phyloP scores from a whole-genome alignment of 1,139 yeast genomes.

The Hyphopichia burtonii region DNA sequence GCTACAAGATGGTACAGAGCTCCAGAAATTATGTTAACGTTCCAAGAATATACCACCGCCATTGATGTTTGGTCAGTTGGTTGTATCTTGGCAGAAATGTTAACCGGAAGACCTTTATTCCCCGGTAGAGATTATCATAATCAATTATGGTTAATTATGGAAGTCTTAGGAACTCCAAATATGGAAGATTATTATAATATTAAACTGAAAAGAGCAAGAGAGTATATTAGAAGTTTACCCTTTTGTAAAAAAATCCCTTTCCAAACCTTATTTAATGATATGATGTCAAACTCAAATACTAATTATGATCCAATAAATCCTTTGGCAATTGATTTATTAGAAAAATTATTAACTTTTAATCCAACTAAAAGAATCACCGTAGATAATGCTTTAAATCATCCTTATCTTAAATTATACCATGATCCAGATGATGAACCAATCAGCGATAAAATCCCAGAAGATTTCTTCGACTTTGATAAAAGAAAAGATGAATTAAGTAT shows the following conservation, averaged over 20 bases:
- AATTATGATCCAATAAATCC: constrained; percentile 47
- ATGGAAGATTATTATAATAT: constrained; percentile 79
- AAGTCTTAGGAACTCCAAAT: constrained; percentile 85
- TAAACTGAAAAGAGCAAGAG: constrained; percentile 81
- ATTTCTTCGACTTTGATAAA: constrained; percentile 81
- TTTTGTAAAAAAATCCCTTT: constrained; percentile 59
- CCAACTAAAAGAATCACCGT: constrained; percentile 79
- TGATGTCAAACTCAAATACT: constrained; percentile 5
- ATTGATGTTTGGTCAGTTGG: constrained; percentile 98
- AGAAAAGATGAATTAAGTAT: constrained; percentile 68
- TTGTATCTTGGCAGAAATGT: constrained; percentile 91
- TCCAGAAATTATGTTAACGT: constrained; percentile 94
- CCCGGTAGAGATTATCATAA: constrained; percentile 95
- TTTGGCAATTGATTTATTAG: constrained; percentile 72
- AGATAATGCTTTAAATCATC: constrained; percentile 78
- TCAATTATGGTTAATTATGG: constrained; percentile 83
- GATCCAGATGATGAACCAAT: constrained; percentile 82
- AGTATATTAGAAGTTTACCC: constrained; percentile 77
- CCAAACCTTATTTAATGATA: constrained; percentile 6
- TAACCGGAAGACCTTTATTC: constrained; percentile 80
- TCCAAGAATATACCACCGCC: constrained; percentile 90
- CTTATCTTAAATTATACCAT: constrained; percentile 76
- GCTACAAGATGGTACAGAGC: constrained; percentile 98
- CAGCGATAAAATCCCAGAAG: constrained; percentile 69
- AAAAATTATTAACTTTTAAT: constrained; percentile 73